Conservation (phyloP, 2,329 filamentous ascomycete species). For the Sclerotinia nivalis region DNA sequence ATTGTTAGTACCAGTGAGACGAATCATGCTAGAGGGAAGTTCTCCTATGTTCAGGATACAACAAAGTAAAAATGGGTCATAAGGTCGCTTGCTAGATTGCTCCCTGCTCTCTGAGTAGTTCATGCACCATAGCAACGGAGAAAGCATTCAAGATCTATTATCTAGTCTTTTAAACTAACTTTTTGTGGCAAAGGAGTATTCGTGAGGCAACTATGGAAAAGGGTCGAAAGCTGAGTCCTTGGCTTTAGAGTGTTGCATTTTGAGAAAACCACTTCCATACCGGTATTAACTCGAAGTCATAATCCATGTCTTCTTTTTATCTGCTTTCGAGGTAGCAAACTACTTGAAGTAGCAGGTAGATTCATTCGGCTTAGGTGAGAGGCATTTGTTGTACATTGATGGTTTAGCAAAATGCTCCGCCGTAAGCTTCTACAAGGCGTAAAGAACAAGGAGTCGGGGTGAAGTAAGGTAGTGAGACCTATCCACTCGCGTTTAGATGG, state of each 20-base stretch:
- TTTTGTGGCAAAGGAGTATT: slow-evolving; percentile 9
- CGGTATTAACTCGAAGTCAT: not conserved
- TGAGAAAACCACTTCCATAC: not conserved
- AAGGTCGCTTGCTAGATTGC: slow-evolving; percentile 11
- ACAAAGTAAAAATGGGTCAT: not conserved
- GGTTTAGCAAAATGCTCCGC: not conserved
- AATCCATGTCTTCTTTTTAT: not conserved
- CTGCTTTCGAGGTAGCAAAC: not conserved
- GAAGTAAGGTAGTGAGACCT: slow-evolving; percentile 3
- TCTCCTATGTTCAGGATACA: not conserved
- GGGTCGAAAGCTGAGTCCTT: not conserved
- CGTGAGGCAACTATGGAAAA: not conserved
- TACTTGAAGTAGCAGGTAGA: not conserved
- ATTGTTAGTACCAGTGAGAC: not conserved
- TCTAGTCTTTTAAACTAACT: slow-evolving; percentile 2
- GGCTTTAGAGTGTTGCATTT: not conserved
- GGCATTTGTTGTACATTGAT: not conserved
- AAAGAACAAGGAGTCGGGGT: slow-evolving; percentile 9
- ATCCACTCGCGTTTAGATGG: slow-evolving; percentile 22
- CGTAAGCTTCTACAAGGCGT: slow-evolving; percentile 7
- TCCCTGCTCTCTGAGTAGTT: slow-evolving; percentile 3
- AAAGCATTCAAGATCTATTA: not conserved
- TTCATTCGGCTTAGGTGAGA: slow-evolving; percentile 7
- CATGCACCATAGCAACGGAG: not conserved
- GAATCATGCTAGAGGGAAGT: not conserved